Conservation (phyloP, 495 filamentous ascomycete genomes). For the Xylaria venustula region DNA sequence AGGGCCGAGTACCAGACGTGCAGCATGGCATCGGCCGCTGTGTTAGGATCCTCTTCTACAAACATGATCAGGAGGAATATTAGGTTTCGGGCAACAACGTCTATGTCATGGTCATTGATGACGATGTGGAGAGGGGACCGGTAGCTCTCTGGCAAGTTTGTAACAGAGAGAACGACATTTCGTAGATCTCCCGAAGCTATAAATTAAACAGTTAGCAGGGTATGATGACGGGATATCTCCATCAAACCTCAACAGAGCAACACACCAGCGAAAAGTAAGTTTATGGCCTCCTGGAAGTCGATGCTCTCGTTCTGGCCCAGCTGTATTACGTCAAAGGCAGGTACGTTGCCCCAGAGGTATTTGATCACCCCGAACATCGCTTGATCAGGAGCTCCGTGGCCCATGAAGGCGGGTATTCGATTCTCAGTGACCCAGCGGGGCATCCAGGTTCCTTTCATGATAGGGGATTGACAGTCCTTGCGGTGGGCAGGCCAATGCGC, state of each 20-base stretch:
- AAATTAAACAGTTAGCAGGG: conserved; percentile 43
- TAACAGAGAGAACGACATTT: background rate
- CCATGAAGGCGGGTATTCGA: background rate
- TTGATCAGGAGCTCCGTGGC: background rate
- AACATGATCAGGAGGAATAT: conserved; percentile 3
- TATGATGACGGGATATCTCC: background rate
- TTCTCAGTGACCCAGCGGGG: background rate
- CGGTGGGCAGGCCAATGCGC: background rate
- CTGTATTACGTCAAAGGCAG: conserved; percentile 1
- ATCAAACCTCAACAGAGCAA: conserved; percentile 29
- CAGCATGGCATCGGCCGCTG: background rate
- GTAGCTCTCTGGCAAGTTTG: background rate
- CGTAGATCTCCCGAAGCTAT: background rate
- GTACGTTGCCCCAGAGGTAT: conserved; percentile 4
- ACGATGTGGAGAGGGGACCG: background rate
- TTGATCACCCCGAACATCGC: background rate
- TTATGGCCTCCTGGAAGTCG: background rate
- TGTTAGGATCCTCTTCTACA: background rate
- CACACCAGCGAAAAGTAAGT: conserved; percentile 3
- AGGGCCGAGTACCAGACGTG: conserved; percentile 5
- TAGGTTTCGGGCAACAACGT: background rate
- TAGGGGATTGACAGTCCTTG: background rate
- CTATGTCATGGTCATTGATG: background rate
- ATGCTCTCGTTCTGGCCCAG: background rate
- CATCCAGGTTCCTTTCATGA: conserved; percentile 1